Percentiles rank a stretch among this genome's conserved stretches.
Conservation (phyloP, 768 basidiomycete genomes). For the Russula earlei region DNA sequence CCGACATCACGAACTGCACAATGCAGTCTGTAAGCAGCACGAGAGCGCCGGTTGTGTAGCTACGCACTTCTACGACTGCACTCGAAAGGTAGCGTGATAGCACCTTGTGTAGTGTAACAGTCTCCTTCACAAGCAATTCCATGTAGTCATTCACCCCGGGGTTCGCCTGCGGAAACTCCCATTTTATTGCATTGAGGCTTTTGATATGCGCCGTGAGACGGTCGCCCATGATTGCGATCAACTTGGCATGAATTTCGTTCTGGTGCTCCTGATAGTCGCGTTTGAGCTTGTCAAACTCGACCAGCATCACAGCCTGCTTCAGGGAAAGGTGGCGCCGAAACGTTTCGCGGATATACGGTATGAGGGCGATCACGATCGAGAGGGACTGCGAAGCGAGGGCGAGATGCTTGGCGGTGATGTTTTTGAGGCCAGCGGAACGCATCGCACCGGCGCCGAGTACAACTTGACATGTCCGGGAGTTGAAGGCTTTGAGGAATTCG, state of each 20-base stretch:
- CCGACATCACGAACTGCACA: constrained; percentile 79
- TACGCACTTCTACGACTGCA: constrained; percentile 72
- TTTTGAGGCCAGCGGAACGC: constrained; percentile 93
- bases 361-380: constrained; percentile 87
- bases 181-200: constrained; percentile 69
- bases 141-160: constrained; percentile 82
- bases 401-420: constrained; percentile 97
- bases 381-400: constrained; percentile 94
- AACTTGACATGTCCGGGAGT: constrained; percentile 95
- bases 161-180: constrained; percentile 54
- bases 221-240: constrained; percentile 98
- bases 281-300: constrained; percentile 98
- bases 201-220: constrained; percentile 79
- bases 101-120: constrained; percentile 91
- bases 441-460: constrained; percentile 99
- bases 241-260: constrained; percentile 95
- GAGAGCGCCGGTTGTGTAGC: neutral
- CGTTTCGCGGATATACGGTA: constrained; percentile 92
- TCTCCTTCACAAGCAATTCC: constrained; percentile 89
- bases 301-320: constrained; percentile 93
- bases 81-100: constrained; percentile 79
- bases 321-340: constrained; percentile 88
- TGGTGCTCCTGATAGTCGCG: constrained; percentile 99
- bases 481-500: constrained; percentile 95
- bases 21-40: neutral